Percentiles rank a stretch among this genome's conserved stretches.
phyloP scores from a whole-genome alignment of 345 rosid species.

The Salix exigua region DNA sequence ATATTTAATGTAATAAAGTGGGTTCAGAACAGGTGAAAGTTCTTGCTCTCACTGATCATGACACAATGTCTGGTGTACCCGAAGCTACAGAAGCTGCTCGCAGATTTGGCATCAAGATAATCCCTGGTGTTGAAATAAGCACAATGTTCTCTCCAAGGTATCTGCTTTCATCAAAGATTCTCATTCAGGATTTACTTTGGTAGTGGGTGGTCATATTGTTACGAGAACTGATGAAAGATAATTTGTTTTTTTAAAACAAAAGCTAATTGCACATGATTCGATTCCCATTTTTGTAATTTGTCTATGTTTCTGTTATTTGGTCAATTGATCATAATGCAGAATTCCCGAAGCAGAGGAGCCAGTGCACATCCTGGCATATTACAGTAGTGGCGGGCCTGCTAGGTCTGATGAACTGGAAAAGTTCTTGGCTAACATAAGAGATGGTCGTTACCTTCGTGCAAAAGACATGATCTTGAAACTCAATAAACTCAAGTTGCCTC shows the following conservation, averaged over 20 bases:
- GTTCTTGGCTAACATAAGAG: constrained; percentile 67
- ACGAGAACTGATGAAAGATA: too few relatives aligned
- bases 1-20: constrained; percentile 27
- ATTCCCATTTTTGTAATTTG: constrained; percentile 1
- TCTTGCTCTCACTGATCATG: constrained; percentile 93
- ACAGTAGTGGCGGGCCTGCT: constrained; percentile 80
- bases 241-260: background rate
- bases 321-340: constrained; percentile 27
- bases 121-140: constrained; percentile 94
- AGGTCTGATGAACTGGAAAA: constrained; percentile 61
- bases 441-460: constrained; percentile 83
- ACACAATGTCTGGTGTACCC: constrained; percentile 79
- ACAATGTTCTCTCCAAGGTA: constrained; percentile 75
- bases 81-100: constrained; percentile 86
- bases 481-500: constrained; percentile 75
- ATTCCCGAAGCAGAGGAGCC: constrained; percentile 65
- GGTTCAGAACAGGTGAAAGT: constrained; percentile 84
- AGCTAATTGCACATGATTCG: background rate
- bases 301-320: constrained; percentile 13
- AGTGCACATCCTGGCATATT: constrained; percentile 93
- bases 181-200: background rate
- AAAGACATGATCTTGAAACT: constrained; percentile 70
- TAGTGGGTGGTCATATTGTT: background rate
- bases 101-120: constrained; percentile 73
- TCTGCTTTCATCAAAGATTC: background rate